Conservation (phyloP, 208 protist species). For the Acanthamoeba lenticulata region DNA sequence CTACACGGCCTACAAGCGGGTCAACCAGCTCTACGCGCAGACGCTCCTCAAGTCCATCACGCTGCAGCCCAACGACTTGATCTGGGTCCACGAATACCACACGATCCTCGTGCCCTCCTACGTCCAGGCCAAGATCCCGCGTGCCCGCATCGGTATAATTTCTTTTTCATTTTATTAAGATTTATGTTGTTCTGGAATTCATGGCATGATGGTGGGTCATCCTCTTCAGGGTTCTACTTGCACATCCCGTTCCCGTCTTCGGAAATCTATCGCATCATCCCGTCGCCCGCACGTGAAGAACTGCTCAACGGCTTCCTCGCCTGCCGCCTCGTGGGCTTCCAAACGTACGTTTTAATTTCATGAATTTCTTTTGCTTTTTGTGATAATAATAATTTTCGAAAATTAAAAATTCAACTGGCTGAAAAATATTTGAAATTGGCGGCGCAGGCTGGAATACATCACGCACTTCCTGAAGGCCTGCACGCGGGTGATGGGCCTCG, state of each 20-base stretch:
- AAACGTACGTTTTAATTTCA: conserved; percentile 58
- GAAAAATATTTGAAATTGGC: background rate
- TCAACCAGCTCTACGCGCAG: conserved; percentile 17
- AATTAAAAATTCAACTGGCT: no score
- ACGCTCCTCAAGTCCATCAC: background rate
- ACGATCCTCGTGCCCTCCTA: background rate
- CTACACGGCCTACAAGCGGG: conserved; percentile 27
- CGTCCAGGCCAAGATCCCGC: conserved; percentile 2
- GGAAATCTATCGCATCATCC: conserved; percentile 85
- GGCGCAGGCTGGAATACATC: conserved; percentile 77
- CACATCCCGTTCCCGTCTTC: conserved; percentile 85
- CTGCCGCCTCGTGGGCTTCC: conserved; percentile 79
- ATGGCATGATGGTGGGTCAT: no score
- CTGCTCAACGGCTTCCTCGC: conserved; percentile 83
- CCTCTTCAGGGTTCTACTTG: conserved; percentile 83
- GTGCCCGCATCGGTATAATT: conserved; percentile 68
- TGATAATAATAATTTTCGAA: no score
- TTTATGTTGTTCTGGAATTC: background rate
- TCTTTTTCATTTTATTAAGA: background rate
- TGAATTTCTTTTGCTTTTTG: background rate
- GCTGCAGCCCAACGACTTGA: background rate
- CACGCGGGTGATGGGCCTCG: conserved; percentile 75
- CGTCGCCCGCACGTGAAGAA: conserved; percentile 73
- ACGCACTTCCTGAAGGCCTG: conserved; percentile 82
- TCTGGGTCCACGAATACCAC: conserved; percentile 52